Evolutionary conservation across 164 flowering plant species (phyloP).

Genomic region (Sedum album): DNA sequence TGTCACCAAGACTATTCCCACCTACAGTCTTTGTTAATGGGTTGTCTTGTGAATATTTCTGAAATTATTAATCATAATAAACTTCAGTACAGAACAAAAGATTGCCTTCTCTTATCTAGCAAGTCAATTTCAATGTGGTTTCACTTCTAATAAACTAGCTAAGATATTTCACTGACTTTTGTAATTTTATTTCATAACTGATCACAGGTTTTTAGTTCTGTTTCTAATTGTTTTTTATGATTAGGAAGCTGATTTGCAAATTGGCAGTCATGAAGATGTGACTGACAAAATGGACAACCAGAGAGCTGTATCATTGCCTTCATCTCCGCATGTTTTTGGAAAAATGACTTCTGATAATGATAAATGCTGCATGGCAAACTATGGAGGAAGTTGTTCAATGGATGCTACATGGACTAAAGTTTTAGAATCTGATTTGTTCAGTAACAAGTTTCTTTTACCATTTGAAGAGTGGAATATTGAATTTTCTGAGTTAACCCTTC

Average conservation of each 20-base stretch:
- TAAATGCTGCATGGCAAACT: constrained; percentile 14
- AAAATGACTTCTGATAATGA: constrained; percentile 44
- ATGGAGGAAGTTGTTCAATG: constrained; percentile 29
- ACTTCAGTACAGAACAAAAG: neutral
- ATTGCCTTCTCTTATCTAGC: neutral
- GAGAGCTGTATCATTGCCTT: constrained; percentile 83
- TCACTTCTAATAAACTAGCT: neutral
- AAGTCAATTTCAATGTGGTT: neutral
- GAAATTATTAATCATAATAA: neutral
- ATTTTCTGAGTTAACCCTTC: constrained; percentile 82
- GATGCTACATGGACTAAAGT: constrained; percentile 75
- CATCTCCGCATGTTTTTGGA: constrained; percentile 74
- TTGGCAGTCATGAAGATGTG: constrained; percentile 30
- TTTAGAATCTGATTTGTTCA: constrained; percentile 52
- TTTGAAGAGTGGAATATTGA: constrained; percentile 90
- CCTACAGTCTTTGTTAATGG: no score
- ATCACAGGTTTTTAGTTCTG: neutral
- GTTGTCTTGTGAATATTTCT: no score
- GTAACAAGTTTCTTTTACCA: constrained; percentile 62
- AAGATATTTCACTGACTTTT: neutral
- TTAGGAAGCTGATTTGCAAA: constrained; percentile 37
- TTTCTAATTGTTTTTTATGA: constrained; percentile 13
- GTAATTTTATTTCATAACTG: neutral
- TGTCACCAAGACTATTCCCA: no score
- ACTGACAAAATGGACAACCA: constrained; percentile 51